These are phyloP conservation scores for Globisporangium solare DNA, from an alignment of 352 stramenopile species.

Conservation along the genomic window DNA sequence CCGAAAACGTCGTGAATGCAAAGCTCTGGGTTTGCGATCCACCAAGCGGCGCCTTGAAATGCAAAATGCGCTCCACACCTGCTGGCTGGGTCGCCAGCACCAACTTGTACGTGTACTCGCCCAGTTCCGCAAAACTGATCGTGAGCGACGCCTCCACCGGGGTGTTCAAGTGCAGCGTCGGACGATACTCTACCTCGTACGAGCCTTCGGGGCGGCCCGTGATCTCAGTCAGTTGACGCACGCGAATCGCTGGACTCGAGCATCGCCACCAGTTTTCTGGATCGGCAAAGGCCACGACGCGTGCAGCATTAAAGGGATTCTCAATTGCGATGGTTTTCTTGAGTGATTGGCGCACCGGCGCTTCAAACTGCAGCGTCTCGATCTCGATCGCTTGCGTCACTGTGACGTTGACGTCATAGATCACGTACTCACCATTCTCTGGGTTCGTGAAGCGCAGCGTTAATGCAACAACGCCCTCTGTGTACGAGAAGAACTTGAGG, in stretches of 20 bases:
- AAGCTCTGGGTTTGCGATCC: conserved; percentile 75
- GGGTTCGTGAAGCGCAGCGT: conserved; percentile 79
- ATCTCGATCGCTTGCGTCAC: conserved; percentile 62
- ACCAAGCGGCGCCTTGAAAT: conserved; percentile 82
- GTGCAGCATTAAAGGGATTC: conserved; percentile 74
- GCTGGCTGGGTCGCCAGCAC: conserved; percentile 68
- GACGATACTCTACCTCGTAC: conserved; percentile 90
- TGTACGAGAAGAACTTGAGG: conserved; percentile 88
- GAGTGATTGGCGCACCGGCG: conserved; percentile 76
- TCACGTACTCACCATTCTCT: conserved; percentile 81
- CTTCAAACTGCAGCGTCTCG: conserved; percentile 78
- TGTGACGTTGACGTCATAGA: conserved; percentile 51
- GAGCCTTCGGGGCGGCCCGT: conserved; percentile 65
- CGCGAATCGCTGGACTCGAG: conserved; percentile 61
- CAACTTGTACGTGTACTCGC: conserved; percentile 87
- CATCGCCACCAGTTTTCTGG: conserved; percentile 76
- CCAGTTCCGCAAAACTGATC: conserved; percentile 82
- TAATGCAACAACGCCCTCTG: conserved; percentile 51
- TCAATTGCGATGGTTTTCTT: conserved; percentile 86
- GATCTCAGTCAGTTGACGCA: conserved; percentile 69
- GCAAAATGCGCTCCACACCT: conserved; percentile 58
- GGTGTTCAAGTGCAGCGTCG: conserved; percentile 45
- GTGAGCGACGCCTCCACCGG: conserved; percentile 52
- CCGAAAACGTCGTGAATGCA: conserved; percentile 57
- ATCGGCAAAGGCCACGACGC: conserved; percentile 53